Conservation (phyloP, 2,329 filamentous ascomycete genomes). For the Blastomyces percursus region DNA sequence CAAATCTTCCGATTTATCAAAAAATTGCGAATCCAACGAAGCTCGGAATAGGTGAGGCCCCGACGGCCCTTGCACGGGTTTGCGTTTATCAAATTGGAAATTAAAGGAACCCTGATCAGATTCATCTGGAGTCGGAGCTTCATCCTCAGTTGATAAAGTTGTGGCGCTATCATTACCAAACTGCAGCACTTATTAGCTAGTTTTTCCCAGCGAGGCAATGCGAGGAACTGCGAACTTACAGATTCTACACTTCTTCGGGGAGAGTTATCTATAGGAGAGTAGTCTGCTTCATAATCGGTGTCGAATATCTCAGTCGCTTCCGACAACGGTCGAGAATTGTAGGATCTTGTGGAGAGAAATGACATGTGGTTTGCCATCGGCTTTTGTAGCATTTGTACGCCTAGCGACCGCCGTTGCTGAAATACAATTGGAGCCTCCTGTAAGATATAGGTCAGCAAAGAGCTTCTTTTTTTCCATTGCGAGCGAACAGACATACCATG, state of each 20-base stretch:
- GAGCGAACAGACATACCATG: background rate
- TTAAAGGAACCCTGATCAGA: constrained; percentile 50
- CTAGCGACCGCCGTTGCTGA: constrained; percentile 9
- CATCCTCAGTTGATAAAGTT: constrained; percentile 78
- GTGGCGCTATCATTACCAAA: constrained; percentile 57
- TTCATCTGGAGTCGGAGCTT: constrained; percentile 65
- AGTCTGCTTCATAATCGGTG: constrained; percentile 34
- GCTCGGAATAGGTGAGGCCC: constrained; percentile 84
- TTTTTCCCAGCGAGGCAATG: background rate
- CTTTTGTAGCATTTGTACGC: constrained; percentile 14
- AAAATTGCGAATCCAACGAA: constrained; percentile 27
- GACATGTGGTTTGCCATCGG: constrained; percentile 8
- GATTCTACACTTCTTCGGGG: constrained; percentile 47
- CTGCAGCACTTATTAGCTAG: constrained; percentile 9
- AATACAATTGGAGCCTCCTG: constrained; percentile 10
- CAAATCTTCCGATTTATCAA: constrained; percentile 10
- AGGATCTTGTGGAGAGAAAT: constrained; percentile 13
- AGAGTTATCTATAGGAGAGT: constrained; percentile 25
- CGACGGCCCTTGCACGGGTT: constrained; percentile 65
- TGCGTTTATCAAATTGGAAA: constrained; percentile 42
- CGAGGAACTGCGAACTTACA: constrained; percentile 12
- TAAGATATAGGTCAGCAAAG: background rate
- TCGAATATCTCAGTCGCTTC: constrained; percentile 28
- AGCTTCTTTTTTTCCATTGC: background rate
- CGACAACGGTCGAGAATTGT: constrained; percentile 22